Conservation (phyloP, 192 early-diverging fungal genomes). For the Gamsiella multidivaricata region DNA sequence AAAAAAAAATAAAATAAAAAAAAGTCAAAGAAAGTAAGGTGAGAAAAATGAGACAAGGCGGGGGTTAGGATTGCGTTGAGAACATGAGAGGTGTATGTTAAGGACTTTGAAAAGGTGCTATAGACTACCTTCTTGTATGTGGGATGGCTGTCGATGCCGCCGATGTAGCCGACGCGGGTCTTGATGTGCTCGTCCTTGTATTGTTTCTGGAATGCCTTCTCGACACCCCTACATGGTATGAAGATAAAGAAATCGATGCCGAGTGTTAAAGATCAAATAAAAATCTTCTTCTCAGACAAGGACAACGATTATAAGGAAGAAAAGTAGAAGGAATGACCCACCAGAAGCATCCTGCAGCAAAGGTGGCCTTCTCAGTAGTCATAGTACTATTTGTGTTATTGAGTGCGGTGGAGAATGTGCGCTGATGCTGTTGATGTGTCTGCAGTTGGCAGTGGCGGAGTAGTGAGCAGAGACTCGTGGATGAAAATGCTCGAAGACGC, state of each 20-base stretch:
- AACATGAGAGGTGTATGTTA: background rate
- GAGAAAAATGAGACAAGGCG: background rate
- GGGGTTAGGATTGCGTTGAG: too few species aligned
- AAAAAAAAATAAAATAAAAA: background rate
- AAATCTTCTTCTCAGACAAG: too few species aligned
- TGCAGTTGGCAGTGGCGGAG: background rate
- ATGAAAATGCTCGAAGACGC: background rate
- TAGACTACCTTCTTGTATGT: conserved; percentile 62
- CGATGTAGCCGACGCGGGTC: conserved; percentile 64
- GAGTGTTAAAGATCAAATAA: background rate
- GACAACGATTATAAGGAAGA: background rate
- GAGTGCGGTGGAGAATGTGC: background rate
- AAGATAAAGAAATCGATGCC: background rate
- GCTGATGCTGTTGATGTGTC: background rate
- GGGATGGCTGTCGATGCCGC: conserved; percentile 55
- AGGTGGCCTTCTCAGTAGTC: conserved; percentile 71
- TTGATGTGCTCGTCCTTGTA: conserved; percentile 54
- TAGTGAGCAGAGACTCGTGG: background rate
- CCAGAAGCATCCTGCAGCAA: conserved; percentile 97
- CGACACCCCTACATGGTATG: conserved; percentile 65
- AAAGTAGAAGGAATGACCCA: conserved; percentile 10
- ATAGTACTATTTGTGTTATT: background rate
- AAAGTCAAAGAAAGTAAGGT: background rate
- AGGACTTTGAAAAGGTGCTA: background rate
- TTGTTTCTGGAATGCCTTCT: conserved; percentile 61